phyloP scores from a whole-genome alignment of 2,329 filamentous ascomycete species.

The Pseudopithomyces chartarum region DNA sequence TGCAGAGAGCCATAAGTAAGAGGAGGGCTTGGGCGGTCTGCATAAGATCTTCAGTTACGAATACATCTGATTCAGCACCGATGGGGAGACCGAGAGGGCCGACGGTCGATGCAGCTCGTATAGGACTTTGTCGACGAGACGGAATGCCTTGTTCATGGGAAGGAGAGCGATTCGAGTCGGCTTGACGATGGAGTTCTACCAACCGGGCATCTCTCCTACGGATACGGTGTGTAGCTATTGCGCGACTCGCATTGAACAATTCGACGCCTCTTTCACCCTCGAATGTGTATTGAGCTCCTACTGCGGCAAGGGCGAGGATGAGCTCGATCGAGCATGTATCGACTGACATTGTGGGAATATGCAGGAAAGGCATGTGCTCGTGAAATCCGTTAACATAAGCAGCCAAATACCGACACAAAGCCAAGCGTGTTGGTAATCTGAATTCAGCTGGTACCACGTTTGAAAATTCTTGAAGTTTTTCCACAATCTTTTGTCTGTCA shows the following conservation, averaged over 20 bases:
- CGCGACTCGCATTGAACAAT: slow-evolving; percentile 62
- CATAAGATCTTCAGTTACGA: slow-evolving; percentile 49
- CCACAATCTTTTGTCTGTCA: slow-evolving; percentile 55
- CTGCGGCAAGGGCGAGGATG: slow-evolving; percentile 68
- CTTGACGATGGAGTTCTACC: slow-evolving; percentile 30
- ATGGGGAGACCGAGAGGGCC: slow-evolving; percentile 34
- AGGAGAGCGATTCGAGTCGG: slow-evolving; percentile 25
- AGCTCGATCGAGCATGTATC: slow-evolving; percentile 71
- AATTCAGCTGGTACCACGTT: slow-evolving; percentile 66
- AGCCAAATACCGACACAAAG: slow-evolving; percentile 70
- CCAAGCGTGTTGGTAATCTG: slow-evolving; percentile 70
- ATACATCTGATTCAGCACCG: slow-evolving; percentile 19
- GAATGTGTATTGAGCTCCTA: slow-evolving; percentile 69
- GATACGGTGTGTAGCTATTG: slow-evolving; percentile 59
- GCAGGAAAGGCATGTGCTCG: slow-evolving; percentile 65
- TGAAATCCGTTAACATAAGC: slow-evolving; percentile 73
- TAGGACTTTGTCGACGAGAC: slow-evolving; percentile 20
- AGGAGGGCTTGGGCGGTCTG: slow-evolving; percentile 70
- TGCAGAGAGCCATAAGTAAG: slow-evolving; percentile 64
- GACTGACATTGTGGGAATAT: slow-evolving; percentile 68
- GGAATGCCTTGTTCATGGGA: slow-evolving; percentile 20
- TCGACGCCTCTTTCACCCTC: slow-evolving; percentile 58
- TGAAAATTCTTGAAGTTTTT: slow-evolving; percentile 65
- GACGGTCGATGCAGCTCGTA: slow-evolving; percentile 22
- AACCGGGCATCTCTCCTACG: slow-evolving; percentile 55